These are phyloP conservation scores for Pichia sp. DNA, from an alignment of 1,139 yeast genomes.

Conservation along the genomic window DNA sequence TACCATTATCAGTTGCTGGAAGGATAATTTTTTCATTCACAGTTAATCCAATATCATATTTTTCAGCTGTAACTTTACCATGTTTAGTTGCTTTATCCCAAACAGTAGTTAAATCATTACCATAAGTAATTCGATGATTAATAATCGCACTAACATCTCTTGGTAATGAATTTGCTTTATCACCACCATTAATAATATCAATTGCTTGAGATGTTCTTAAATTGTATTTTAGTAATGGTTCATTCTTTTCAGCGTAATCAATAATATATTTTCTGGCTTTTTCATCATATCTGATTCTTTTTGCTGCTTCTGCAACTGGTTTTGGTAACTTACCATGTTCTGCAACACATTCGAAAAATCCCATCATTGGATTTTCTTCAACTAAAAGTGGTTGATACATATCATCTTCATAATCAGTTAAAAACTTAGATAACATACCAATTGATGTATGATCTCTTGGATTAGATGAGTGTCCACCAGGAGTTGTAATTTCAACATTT, in stretches of 20 bases:
- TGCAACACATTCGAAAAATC: constrained; percentile 44
- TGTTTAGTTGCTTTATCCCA: constrained; percentile 22
- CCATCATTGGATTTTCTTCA: constrained; percentile 43
- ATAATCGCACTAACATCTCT: constrained; percentile 43
- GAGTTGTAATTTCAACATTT: constrained; percentile 42
- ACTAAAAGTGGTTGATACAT: constrained; percentile 42
- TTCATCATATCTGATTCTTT: constrained; percentile 37
- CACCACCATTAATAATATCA: constrained; percentile 55
- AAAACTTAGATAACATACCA: constrained; percentile 56
- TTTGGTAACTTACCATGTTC: constrained; percentile 31
- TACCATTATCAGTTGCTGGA: constrained; percentile 36
- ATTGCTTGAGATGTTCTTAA: constrained; percentile 56
- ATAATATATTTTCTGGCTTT: constrained; percentile 39
- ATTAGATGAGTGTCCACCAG: constrained; percentile 70
- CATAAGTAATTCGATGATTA: constrained; percentile 47
- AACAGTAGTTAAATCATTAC: constrained; percentile 34
- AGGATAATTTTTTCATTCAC: constrained; percentile 32
- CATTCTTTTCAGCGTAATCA: constrained; percentile 29
- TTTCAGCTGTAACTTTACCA: constrained; percentile 38
- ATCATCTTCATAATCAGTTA: constrained; percentile 42
- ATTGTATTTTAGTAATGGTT: constrained; percentile 31
- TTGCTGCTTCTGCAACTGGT: constrained; percentile 30
- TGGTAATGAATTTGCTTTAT: constrained; percentile 52
- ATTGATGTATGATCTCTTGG: constrained; percentile 72
- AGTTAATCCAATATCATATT: constrained; percentile 41